These are phyloP conservation scores for Cubamyces sp. DNA, from an alignment of 768 basidiomycete genomes.

Conservation along the genomic window DNA sequence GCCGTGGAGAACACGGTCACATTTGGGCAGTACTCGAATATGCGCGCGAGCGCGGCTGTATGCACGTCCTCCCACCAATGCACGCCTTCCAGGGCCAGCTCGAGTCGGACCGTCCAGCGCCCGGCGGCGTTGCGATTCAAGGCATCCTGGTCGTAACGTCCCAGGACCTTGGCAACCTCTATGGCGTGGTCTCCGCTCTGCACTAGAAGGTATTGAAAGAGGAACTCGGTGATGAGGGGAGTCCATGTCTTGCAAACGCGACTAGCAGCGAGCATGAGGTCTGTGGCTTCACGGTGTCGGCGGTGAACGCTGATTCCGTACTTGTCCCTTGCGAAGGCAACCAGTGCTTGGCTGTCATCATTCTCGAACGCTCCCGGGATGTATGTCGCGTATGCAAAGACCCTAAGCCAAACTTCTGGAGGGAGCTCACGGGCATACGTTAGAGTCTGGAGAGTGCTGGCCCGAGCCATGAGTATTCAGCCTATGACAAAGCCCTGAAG, in stretches of 20 bases:
- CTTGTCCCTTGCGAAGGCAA: conserved; percentile 19
- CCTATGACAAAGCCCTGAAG: too few relatives aligned
- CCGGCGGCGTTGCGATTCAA: background rate
- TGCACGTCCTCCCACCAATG: conserved; percentile 23
- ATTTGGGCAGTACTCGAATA: conserved; percentile 22
- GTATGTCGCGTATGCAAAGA: conserved; percentile 22
- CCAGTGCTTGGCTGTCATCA: conserved; percentile 8
- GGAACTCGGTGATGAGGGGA: conserved; percentile 13
- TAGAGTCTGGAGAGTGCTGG: background rate
- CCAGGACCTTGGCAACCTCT: conserved; percentile 10
- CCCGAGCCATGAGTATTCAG: background rate
- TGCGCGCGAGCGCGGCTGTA: conserved; percentile 14
- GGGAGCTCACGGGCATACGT: background rate
- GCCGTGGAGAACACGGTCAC: conserved; percentile 26
- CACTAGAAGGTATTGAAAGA: conserved; percentile 24
- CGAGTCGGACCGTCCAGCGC: conserved; percentile 20
- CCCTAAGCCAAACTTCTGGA: conserved; percentile 23
- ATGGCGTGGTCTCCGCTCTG: conserved; percentile 25
- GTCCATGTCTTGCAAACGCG: conserved; percentile 27
- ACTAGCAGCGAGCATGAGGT: conserved; percentile 17
- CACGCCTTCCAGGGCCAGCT: conserved; percentile 26
- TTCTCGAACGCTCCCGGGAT: conserved; percentile 23
- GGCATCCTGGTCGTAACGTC: background rate
- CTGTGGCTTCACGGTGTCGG: conserved; percentile 21
- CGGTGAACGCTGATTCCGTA: conserved; percentile 23